Evolutionary conservation across 1,284 basidiomycete genomes (phyloP), one percentile per base, ranked within the genome.

Genomic region (Erythrobasidium hasegawianum): DNA sequence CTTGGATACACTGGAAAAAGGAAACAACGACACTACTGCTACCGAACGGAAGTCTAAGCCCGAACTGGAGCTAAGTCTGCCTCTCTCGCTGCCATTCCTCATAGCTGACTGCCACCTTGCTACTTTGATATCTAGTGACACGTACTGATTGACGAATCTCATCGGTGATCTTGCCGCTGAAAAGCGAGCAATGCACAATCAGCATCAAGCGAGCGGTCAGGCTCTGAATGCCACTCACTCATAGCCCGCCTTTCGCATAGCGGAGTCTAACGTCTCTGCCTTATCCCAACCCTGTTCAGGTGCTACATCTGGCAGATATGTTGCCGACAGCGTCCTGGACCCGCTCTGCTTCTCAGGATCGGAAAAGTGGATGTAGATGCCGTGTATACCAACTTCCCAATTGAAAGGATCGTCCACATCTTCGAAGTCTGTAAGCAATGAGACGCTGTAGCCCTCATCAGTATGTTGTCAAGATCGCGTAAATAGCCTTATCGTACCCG

Each of bases 221-320:
- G 29, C 24, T 4, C 38, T 11, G 29, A 40, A 29, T 40, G 10
- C 2, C 13, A 55, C 59, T 57, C 47, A 68, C 61, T 39, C 33
- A 61, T 69, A 97, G 2, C 91, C 93, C 4, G 93, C 90, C 79
- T 98, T 98, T 67, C 85, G 84, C 70, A 97, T 92, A 14, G 92
- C 91, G 72, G 86, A 90, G 72, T 94, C 87, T 49, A 98, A 81
- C 1, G 95, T 87, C 75, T 96, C 89, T 59, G 86, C 80, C 81
- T 89, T 88, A 67, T 86, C 84, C 95, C 95, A 98, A 2, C 90
- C 92, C 78, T 97, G 95, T 56, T 91, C 91, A 0, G 86, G 84
- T 45, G 89, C 87, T 59, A 98, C 88, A 68, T 97, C 87, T 2
- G 95, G 95, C n/a, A 98, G 83, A 77, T 96, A 98, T 0, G 90